Evolutionary conservation across 2,329 filamentous ascomycete species (phyloP).

Genomic region (Colletotrichum lindemuthianum): DNA sequence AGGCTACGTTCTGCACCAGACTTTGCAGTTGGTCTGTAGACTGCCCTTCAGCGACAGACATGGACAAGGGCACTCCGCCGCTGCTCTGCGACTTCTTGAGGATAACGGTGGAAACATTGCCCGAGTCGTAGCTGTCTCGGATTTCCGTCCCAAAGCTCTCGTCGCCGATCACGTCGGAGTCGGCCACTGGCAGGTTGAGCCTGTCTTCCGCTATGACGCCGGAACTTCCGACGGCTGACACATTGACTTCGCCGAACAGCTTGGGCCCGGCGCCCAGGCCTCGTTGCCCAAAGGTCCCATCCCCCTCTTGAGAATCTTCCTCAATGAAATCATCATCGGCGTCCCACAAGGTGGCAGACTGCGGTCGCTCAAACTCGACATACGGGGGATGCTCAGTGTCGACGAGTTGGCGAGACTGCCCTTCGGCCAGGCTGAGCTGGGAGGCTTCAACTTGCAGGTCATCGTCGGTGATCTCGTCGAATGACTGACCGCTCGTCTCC

Average conservation of each 20-base stretch:
- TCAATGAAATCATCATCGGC: constrained; percentile 55
- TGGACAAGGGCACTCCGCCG: constrained; percentile 37
- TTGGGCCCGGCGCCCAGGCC: constrained; percentile 47
- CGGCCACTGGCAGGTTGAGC: constrained; percentile 58
- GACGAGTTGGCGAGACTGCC: constrained; percentile 38
- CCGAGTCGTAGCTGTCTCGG: constrained; percentile 59
- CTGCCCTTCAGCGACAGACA: constrained; percentile 46
- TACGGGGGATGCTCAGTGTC: constrained; percentile 39
- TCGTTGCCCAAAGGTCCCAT: constrained; percentile 71
- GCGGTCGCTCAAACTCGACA: constrained; percentile 18
- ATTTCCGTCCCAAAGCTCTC: constrained; percentile 55
- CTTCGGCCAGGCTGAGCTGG: constrained; percentile 70
- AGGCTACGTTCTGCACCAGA: constrained; percentile 61
- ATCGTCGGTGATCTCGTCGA: constrained; percentile 69
- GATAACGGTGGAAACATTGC: constrained; percentile 41
- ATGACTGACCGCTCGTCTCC: constrained; percentile 56
- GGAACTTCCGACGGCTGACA: constrained; percentile 64
- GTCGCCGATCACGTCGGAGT: constrained; percentile 39
- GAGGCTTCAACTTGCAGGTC: constrained; percentile 69
- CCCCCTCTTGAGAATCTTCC: constrained; percentile 85
- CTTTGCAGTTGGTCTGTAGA: constrained; percentile 63
- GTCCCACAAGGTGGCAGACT: constrained; percentile 43
- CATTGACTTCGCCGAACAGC: constrained; percentile 66
- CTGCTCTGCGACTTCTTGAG: constrained; percentile 20
- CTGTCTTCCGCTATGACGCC: constrained; percentile 59